Evolutionary conservation across 2,329 filamentous ascomycete species (phyloP), one percentile per base, ranked within the genome.

Genomic region (Pyricularia grisea): DNA sequence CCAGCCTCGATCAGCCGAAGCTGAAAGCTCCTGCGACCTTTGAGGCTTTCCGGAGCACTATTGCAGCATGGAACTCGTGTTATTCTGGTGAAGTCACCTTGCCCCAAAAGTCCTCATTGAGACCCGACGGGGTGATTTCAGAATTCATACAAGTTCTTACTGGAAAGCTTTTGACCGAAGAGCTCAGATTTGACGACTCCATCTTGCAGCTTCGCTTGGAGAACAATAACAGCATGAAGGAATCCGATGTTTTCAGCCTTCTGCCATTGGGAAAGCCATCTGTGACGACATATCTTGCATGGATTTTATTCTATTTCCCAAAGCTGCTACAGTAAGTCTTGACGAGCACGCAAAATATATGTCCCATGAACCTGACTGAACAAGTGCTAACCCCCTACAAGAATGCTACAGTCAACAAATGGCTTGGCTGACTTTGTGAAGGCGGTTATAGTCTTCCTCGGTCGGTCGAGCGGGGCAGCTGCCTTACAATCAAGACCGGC

Each of bases 1-100:
- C 7, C 10, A 61, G 58, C 23, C 58, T 61, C 58, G 58, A 61
- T 12, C n/a, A 27, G 25, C 25, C 58, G 23, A 61, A 61, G 23
- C 58, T 61, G 58, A 23, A 27, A 27, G 23, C 71, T 2, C 68
- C 71, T 28, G 73, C 73, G 10, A 73, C 72, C 0, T 75, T 75
- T 50, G 74, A 77, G 67, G 77, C 77, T 2, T 77, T 79, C 71
- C 72, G 71, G 55, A 77, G 75, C 71, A 73, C 74, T 67, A 74
- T 72, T 14, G 72, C 73, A 20, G 72, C 74, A 1, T 79, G 77
- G 76, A 67, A 76, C 50, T 73, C 75, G 12, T 75, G 74, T 33
- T 68, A 73, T 33, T 71, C 72, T 31, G 71, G 71, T 9, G 75
- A 69, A 6, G 33, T 61, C 9, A 5, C 12, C n/a, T 25, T 27